Conservation (phyloP, 2,329 filamentous ascomycete species). For the Alternaria metachromatica region DNA sequence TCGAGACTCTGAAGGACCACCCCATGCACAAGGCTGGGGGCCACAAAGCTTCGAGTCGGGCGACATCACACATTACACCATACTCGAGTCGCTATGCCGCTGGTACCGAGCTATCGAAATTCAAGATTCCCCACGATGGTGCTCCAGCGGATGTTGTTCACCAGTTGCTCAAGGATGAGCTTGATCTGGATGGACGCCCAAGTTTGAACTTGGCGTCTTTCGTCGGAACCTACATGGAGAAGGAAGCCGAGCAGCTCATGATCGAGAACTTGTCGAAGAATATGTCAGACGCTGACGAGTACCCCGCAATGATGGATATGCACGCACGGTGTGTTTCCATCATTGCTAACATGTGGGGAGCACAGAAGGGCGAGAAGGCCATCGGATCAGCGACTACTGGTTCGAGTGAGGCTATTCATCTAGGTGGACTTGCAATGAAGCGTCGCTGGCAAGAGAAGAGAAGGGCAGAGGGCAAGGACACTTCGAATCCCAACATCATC, state of each 20-base stretch:
- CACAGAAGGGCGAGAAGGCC: slow-evolving; percentile 66
- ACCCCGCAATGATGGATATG: slow-evolving; percentile 58
- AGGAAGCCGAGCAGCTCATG: slow-evolving; percentile 69
- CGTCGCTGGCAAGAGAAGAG: slow-evolving; percentile 73
- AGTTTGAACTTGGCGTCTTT: slow-evolving; percentile 73
- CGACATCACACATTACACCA: slow-evolving; percentile 60
- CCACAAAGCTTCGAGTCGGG: slow-evolving; percentile 43
- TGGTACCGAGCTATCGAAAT: slow-evolving; percentile 64
- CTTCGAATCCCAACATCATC: slow-evolving; percentile 71
- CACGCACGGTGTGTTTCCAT: slow-evolving; percentile 73
- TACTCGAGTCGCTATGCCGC: slow-evolving; percentile 66
- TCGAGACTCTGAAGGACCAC: slow-evolving; percentile 59
- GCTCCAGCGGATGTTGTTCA: slow-evolving; percentile 69
- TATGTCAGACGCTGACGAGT: slow-evolving; percentile 68
- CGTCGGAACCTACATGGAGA: slow-evolving; percentile 75
- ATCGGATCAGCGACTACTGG: slow-evolving; percentile 74
- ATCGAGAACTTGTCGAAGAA: slow-evolving; percentile 74
- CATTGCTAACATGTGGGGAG: slow-evolving; percentile 70
- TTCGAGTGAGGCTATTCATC: slow-evolving; percentile 73
- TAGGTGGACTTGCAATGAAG: slow-evolving; percentile 72
- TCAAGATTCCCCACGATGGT: slow-evolving; percentile 63
- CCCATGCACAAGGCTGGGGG: slow-evolving; percentile 49
- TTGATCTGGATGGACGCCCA: slow-evolving; percentile 57
- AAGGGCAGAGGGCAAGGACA: slow-evolving; percentile 66
- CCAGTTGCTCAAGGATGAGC: slow-evolving; percentile 61